Percentiles rank a stretch among this genome's conserved stretches.
Conservation (phyloP, 495 filamentous ascomycete genomes). For the Pyrenopolyporus hunteri region DNA sequence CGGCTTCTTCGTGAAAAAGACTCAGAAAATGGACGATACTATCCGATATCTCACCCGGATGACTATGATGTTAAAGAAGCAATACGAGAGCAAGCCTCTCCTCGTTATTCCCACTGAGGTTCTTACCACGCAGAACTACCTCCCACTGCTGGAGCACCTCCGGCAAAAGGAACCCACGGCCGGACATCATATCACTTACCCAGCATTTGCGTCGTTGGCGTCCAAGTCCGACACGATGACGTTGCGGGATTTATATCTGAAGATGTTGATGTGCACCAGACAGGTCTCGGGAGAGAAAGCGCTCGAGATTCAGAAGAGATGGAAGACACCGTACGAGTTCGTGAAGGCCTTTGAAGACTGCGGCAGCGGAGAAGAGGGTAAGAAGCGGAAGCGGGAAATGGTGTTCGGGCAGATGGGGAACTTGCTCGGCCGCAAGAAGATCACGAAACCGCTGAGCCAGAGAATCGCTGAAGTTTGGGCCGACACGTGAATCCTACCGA, state of each 20-base stretch:
- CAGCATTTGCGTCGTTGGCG: slow-evolving; percentile 71
- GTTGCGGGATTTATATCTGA: slow-evolving; percentile 76
- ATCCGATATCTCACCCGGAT: slow-evolving; percentile 79
- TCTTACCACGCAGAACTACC: slow-evolving; percentile 72
- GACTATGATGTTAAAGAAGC: slow-evolving; percentile 69
- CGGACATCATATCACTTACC: slow-evolving; percentile 71
- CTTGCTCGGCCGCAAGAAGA: slow-evolving; percentile 70
- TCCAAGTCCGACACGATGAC: slow-evolving; percentile 78
- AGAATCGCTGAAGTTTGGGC: slow-evolving; percentile 81
- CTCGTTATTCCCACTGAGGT: slow-evolving; percentile 68
- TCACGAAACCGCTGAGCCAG: slow-evolving; percentile 66
- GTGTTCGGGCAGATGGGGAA: slow-evolving; percentile 59
- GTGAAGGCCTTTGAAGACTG: slow-evolving; percentile 68
- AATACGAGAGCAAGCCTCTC: slow-evolving; percentile 63
- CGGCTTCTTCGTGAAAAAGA: slow-evolving; percentile 82
- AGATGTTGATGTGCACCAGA: slow-evolving; percentile 86
- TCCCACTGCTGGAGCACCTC: slow-evolving; percentile 67
- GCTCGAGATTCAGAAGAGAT: slow-evolving; percentile 75
- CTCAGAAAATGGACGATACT: slow-evolving; percentile 76
- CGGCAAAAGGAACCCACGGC: slow-evolving; percentile 50
- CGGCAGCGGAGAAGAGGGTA: slow-evolving; percentile 50
- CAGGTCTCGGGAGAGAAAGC: slow-evolving; percentile 84
- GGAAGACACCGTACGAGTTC: slow-evolving; percentile 74
- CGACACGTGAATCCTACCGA: slow-evolving; percentile 29
- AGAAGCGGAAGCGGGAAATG: slow-evolving; percentile 58